phyloP scores from a whole-genome alignment of 2,329 filamentous ascomycete genomes.

The Pyrenophora seminiperda region DNA sequence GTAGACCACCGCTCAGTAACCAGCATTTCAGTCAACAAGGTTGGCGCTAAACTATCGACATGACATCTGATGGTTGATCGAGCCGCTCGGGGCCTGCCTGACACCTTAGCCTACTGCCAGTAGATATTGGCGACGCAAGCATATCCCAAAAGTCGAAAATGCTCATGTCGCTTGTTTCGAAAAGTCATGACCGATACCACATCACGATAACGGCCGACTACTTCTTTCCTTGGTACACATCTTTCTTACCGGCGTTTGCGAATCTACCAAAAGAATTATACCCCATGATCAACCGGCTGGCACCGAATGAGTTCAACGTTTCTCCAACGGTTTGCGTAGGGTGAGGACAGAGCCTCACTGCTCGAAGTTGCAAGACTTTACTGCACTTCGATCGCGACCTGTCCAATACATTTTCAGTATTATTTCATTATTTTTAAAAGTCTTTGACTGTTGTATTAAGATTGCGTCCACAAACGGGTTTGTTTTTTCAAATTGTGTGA shows the following conservation, averaged over 20 bases:
- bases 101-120: too few relatives aligned
- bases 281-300: slow-evolving; percentile 25
- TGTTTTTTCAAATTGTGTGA: slow-evolving; percentile 2
- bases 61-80: background rate
- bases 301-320: slow-evolving; percentile 16
- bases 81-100: too few relatives aligned
- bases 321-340: slow-evolving; percentile 14
- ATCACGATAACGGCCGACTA: slow-evolving; percentile 9
- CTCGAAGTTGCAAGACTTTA: slow-evolving; percentile 6
- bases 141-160: too few relatives aligned
- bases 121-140: too few relatives aligned
- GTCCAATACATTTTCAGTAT: slow-evolving; percentile 9
- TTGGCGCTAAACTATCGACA: slow-evolving; percentile 20
- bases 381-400: slow-evolving; percentile 6
- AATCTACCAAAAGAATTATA: slow-evolving; percentile 21
- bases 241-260: slow-evolving; percentile 10
- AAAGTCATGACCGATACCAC: background rate
- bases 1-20: slow-evolving; percentile 27
- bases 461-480: slow-evolving; percentile 4
- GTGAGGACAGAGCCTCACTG: slow-evolving; percentile 11
- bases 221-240: slow-evolving; percentile 6
- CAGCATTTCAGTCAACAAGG: slow-evolving; percentile 28
- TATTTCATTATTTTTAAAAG: background rate
- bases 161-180: background rate
- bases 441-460: background rate